These are phyloP conservation scores for Viridothelium virens DNA, from an alignment of 495 filamentous ascomycete species.

Conservation along the genomic window DNA sequence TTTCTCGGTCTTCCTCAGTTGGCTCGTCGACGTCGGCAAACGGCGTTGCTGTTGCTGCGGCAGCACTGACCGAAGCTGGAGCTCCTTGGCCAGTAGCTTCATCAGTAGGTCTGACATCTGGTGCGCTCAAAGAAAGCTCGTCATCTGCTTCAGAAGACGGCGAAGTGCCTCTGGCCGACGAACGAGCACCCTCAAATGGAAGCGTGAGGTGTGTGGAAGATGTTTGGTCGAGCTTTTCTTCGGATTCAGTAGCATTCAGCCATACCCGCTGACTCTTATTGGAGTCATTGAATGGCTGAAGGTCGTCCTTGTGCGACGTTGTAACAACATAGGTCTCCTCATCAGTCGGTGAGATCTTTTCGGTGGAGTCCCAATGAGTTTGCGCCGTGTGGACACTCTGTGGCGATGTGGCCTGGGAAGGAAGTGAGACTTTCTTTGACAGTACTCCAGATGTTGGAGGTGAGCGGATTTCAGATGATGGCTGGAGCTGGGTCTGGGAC, in stretches of 20 bases:
- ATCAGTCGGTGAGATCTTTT: background rate
- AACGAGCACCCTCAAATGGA: slow-evolving; percentile 36
- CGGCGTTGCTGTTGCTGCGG: slow-evolving; percentile 18
- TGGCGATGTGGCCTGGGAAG: slow-evolving; percentile 5
- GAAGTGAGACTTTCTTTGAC: background rate
- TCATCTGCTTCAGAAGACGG: slow-evolving; percentile 23
- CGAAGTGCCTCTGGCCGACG: slow-evolving; percentile 16
- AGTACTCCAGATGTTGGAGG: background rate
- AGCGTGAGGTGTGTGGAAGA: slow-evolving; percentile 32
- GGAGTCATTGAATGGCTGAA: slow-evolving; percentile 8
- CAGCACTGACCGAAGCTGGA: slow-evolving; percentile 15
- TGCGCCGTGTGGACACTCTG: slow-evolving; percentile 1
- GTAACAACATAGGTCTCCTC: slow-evolving; percentile 5
- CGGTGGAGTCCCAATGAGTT: slow-evolving; percentile 1
- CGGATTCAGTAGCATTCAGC: slow-evolving; percentile 37
- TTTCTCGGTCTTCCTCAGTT: slow-evolving; percentile 57
- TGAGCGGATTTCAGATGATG: background rate
- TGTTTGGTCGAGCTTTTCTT: slow-evolving; percentile 37
- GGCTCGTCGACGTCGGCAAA: slow-evolving; percentile 35
- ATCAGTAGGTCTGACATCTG: slow-evolving; percentile 42
- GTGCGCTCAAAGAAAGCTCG: slow-evolving; percentile 34
- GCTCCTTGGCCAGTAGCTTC: slow-evolving; percentile 23
- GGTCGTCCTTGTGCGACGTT: background rate
- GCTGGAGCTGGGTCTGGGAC: background rate
- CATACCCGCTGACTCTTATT: slow-evolving; percentile 29